These are phyloP conservation scores for Trametes cinnabarina DNA, from an alignment of 768 basidiomycete species.

Conservation along the genomic window DNA sequence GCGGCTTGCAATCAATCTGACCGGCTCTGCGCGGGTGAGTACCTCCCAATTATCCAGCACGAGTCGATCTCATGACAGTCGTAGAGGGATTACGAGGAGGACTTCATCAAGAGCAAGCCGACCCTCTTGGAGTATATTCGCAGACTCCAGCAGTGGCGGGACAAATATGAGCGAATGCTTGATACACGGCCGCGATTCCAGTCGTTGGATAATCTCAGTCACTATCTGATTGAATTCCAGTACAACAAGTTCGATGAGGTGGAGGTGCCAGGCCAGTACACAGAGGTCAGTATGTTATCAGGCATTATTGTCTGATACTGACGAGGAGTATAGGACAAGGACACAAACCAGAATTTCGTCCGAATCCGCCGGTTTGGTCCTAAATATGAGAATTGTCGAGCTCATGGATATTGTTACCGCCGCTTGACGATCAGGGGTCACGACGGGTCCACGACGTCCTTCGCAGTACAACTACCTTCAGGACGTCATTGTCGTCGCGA, in stretches of 20 bases:
- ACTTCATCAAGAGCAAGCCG: conserved; percentile 79
- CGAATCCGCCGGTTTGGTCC: conserved; percentile 89
- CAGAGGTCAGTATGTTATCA: conserved; percentile 57
- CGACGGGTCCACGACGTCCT: conserved; percentile 86
- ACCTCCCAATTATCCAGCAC: background rate
- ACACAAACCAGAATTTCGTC: conserved; percentile 87
- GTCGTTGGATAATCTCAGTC: conserved; percentile 81
- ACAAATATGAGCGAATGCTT: conserved; percentile 80
- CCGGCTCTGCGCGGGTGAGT: conserved; percentile 55
- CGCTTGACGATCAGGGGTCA: conserved; percentile 88
- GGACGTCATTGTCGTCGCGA: conserved; percentile 86
- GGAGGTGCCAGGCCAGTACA: conserved; percentile 98
- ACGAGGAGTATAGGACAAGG: conserved; percentile 69
- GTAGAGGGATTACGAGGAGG: conserved; percentile 87
- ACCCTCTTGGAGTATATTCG: conserved; percentile 84
- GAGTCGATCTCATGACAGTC: conserved; percentile 1
- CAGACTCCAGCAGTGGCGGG: conserved; percentile 89
- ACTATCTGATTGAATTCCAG: conserved; percentile 96
- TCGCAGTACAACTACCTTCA: conserved; percentile 87
- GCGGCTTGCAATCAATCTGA: conserved; percentile 62
- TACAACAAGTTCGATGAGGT: conserved; percentile 97
- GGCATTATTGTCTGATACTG: background rate
- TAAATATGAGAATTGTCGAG: conserved; percentile 86
- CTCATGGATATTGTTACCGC: conserved; percentile 83
- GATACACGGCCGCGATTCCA: conserved; percentile 83